Base-by-base conservation (phyloP, 129 eudicot species). In the Tanacetum coccineum region DNA sequence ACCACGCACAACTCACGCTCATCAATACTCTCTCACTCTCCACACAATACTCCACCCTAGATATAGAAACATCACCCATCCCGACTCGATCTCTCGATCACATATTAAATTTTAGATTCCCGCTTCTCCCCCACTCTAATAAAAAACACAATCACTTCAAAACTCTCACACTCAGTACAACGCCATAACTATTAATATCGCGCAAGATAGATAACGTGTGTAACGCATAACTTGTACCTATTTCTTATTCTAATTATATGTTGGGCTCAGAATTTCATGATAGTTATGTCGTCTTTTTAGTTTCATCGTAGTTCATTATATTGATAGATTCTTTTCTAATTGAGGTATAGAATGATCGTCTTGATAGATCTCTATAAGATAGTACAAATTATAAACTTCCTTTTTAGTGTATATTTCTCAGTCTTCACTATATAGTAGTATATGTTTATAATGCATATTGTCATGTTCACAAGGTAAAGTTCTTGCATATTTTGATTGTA, bases 401-500 rank as follows among this genome's bases (percentile, higher is more conserved):
- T 11, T 8, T 52, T 48, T 26, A 68, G 51, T 32, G 17, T 49
- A 13, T 52, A 55, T 53, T 17, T 39, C 50, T 7, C 19, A 39
- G 3, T 2, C 28, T 59, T 62, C 19, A 52, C 51, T 70, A 13
- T 30, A 62, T 63, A n/a, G n/a, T n/a, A n/a, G n/a, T n/a, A 44
- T 39, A 26, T 53, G 66, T 47, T 26, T 45, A 56, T 26, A 26
- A 55, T 76, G 76, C 61, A 64, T 66, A 36, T 63, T 77, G 30
- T 44, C 70, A 55, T 70, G 71, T 54, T 64, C 66, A 64, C 72
- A 77, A 77, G 57, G 68, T 77, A 59, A 77, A 74, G 78, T 65
- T 64, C 50, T 74, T 46, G 72, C 6, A 45, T 44, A 52, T 52
- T 53, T 76, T 60, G 75, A 69, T 76, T 64, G 56, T 45, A 48